Conservation (phyloP, 2,329 filamentous ascomycete species). For the Nigrospora sphaerica region DNA sequence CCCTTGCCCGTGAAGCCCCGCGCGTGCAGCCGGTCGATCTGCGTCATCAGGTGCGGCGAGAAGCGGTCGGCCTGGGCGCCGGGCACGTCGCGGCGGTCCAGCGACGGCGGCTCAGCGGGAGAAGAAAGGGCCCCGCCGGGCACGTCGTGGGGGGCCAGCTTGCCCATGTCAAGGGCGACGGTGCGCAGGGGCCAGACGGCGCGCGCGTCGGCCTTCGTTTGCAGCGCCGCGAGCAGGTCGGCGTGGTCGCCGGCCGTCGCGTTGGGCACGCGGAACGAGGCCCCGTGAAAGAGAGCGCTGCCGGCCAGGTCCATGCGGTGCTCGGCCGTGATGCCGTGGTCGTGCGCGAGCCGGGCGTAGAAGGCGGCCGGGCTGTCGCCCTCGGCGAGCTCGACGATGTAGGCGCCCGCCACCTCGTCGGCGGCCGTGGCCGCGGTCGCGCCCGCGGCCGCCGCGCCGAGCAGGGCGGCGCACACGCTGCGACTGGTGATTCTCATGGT, state of each 20-base stretch:
- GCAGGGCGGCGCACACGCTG: background rate
- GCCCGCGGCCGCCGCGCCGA: background rate
- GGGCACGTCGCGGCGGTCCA: background rate
- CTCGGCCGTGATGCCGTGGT: slow-evolving; percentile 2
- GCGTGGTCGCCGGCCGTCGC: background rate
- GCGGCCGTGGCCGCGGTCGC: background rate
- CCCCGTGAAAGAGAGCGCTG: slow-evolving; percentile 3
- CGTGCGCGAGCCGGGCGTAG: slow-evolving; percentile 1
- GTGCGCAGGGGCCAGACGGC: slow-evolving; percentile 1
- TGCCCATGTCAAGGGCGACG: background rate
- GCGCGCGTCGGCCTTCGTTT: background rate
- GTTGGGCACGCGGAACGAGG: slow-evolving; percentile 2
- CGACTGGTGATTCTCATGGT: too few relatives aligned
- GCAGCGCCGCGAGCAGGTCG: background rate
- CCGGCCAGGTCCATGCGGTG: slow-evolving; percentile 3
- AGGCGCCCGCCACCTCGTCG: background rate
- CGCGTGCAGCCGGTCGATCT: slow-evolving; percentile 5
- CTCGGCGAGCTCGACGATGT: slow-evolving; percentile 3
- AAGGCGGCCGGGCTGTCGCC: background rate
- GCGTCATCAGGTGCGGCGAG: slow-evolving; percentile 5
- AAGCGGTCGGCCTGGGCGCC: background rate
- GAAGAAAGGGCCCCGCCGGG: background rate
- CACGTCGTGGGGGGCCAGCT: background rate
- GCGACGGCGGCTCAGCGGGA: background rate
- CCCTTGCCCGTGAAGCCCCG: slow-evolving; percentile 4